Evolutionary conservation across 495 filamentous ascomycete genomes (phyloP), one percentile per base, ranked within the genome.

Genomic region (Penicillium ochrochloron): DNA sequence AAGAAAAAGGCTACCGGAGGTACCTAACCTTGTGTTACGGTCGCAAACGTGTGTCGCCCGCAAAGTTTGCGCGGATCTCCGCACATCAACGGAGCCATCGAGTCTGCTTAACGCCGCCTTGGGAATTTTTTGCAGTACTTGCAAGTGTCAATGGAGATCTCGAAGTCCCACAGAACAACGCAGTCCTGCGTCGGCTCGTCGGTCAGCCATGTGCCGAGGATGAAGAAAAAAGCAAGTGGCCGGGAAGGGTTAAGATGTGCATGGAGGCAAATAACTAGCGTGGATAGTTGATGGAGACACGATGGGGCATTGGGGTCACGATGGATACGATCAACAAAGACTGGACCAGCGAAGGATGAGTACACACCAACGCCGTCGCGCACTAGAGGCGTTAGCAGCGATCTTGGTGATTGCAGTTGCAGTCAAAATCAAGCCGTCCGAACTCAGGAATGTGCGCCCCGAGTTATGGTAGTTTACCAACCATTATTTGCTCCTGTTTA

Each of bases 311-410:
- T 15, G 12, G 31, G 35, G 35, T 19, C 44, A 25, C 2, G 19
- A 48, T 48, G 44, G 44, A 12, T 21, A 25, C 19, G 25, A 29
- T 10, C 62, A 70, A 65, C 64, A 57, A 57, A 31, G 54, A 29
- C 64, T 10, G 2, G 53, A 37, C 31, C 41, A 37, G 33, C 46
- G 51, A 50, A 62, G 54, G 62, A 66, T 64, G 60, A 29, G 8
- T 66, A 70, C 39, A 59, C 62, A 59, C 52, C 48, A 17, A 41
- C 42, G 50, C 53, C 57, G 48, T 52, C 48, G 12, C 27, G 46
- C 23, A 44, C 57, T 37, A 27, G 63, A 65, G 64, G 59, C 67
- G 62, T 60, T 68, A 68, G 63, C 54, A 67, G 64, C 63, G 66
- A 71, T 71, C 63, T 52, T 65, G 37, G 61, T 39, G 50, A 62